A percentile compares a stretch with the other conserved stretches of the same genome.
Conservation (phyloP, 257 asterid species). For the Cinchona pubescens region DNA sequence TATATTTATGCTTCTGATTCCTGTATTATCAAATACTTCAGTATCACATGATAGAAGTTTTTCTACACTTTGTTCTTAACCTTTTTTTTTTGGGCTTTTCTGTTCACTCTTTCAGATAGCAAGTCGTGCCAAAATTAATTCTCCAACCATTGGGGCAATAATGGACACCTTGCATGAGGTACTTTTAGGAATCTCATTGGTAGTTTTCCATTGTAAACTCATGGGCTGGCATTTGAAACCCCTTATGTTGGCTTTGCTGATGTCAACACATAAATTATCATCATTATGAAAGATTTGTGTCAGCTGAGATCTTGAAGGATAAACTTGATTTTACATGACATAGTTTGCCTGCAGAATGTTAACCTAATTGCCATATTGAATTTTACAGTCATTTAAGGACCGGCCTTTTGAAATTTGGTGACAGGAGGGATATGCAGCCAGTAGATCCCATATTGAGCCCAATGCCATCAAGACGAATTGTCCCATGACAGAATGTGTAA, state of each 20-base stretch:
- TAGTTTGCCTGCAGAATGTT: neutral
- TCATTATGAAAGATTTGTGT: neutral
- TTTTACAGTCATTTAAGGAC: neutral
- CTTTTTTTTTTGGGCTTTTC: neutral
- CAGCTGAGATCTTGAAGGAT: neutral
- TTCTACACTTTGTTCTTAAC: neutral
- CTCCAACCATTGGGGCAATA: conserved; percentile 49
- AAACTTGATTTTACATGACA: neutral
- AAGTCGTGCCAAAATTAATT: conserved; percentile 74
- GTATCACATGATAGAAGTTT: neutral
- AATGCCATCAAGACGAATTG: conserved; percentile 89
- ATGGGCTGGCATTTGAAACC: neutral
- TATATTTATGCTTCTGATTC: neutral
- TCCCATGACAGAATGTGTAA: conserved; percentile 66
- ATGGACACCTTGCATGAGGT: conserved; percentile 63
- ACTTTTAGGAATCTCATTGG: conserved; percentile 7
- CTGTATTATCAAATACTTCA: neutral
- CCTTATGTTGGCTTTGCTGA: neutral
- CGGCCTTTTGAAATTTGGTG: neutral
- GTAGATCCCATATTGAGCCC: conserved; percentile 68
- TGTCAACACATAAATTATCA: neutral
- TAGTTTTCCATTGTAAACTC: neutral
- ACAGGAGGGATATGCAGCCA: conserved; percentile 71
- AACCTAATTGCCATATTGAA: neutral
- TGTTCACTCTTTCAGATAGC: conserved; percentile 51